phyloP scores from a whole-genome alignment of 169 alveolate species.

The Hammondia hammondi region DNA sequence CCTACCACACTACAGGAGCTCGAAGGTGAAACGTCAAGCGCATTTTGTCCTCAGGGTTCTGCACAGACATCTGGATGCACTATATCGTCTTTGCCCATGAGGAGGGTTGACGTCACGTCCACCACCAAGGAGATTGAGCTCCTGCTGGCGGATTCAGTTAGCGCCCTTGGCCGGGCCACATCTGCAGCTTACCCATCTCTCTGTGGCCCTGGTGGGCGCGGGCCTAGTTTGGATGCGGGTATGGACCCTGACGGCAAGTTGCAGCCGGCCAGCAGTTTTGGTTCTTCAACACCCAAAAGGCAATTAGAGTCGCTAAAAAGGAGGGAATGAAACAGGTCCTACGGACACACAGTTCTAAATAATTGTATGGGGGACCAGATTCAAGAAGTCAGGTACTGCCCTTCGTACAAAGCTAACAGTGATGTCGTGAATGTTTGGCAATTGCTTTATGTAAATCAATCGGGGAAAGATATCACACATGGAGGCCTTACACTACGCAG shows the following conservation, averaged over 20 bases:
- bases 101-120: not conserved
- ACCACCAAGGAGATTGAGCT: not conserved
- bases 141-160: not conserved
- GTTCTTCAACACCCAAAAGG: not conserved
- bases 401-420: no score
- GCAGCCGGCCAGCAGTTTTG: not conserved
- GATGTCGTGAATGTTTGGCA: no score
- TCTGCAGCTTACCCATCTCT: not conserved
- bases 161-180: not conserved
- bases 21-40: not conserved
- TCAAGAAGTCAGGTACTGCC: no score
- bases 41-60: not conserved
- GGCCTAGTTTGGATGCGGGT: not conserved
- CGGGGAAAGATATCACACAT: no score
- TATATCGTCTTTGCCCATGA: not conserved
- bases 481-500: no score
- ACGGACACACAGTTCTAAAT: not conserved
- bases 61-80: not conserved
- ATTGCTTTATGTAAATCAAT: no score
- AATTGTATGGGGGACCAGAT: no score
- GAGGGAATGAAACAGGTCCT: not conserved
- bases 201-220: not conserved
- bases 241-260: not conserved
- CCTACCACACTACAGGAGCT: not conserved
- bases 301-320: not conserved